Evolutionary conservation across 768 basidiomycete genomes (phyloP).

Genomic region (Rhodotorula kratochvilovae): DNA sequence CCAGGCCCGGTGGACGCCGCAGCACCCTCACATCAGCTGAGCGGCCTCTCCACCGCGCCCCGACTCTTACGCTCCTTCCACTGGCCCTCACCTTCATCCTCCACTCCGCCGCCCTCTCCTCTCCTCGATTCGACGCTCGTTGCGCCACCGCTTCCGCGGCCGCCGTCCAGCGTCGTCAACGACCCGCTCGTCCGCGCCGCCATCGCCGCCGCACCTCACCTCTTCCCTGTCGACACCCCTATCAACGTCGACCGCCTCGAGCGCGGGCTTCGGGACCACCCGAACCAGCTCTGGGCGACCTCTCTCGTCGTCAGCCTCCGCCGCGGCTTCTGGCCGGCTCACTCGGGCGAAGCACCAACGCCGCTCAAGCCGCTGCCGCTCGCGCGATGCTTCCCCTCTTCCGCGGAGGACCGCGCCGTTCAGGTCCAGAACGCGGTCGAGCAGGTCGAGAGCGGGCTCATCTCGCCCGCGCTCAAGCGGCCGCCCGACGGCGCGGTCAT

Average conservation of each 20-base stretch:
- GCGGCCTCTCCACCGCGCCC: no score
- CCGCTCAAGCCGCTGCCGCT: constrained; percentile 1
- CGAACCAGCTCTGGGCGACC: not conserved
- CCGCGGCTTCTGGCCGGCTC: not conserved
- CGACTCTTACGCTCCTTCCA: no score
- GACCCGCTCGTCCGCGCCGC: not conserved
- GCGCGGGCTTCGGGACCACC: not conserved
- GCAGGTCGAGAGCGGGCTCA: not conserved
- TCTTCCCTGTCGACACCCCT: not conserved
- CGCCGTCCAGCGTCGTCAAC: not conserved
- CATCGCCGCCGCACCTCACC: not conserved
- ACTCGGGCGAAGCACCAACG: not conserved
- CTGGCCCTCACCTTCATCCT: no score
- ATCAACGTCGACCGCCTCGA: not conserved
- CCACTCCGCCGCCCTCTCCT: no score
- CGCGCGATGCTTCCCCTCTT: not conserved
- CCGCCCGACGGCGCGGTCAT: not conserved
- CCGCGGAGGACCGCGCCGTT: not conserved
- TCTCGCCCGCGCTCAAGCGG: not conserved
- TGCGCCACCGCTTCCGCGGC: not conserved
- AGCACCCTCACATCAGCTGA: no score
- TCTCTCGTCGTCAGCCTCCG: not conserved
- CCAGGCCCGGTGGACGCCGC: no score
- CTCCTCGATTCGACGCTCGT: not conserved
- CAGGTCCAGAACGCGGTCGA: not conserved